Percentiles rank a stretch among this genome's conserved stretches.
Conservation (phyloP, 2,329 filamentous ascomycete species). For the Huntiella omanensis region DNA sequence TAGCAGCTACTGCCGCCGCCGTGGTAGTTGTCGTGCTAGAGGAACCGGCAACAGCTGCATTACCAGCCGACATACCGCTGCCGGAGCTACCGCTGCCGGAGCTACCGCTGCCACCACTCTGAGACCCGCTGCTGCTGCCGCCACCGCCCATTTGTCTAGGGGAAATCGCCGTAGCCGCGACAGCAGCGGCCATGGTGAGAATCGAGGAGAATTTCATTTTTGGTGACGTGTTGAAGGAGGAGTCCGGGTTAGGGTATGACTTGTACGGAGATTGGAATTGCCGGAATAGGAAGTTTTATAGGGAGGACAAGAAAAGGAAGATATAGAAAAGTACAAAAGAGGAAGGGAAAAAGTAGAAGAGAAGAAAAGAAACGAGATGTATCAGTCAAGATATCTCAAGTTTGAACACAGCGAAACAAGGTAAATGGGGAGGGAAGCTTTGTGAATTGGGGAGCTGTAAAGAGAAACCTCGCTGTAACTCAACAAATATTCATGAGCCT, state of each 20-base stretch:
- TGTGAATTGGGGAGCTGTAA: no score
- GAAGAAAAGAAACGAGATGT: not conserved
- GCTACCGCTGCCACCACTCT: not conserved
- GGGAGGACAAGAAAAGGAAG: not conserved
- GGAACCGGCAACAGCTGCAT: not conserved
- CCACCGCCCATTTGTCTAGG: constrained; percentile 2
- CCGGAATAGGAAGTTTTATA: not conserved
- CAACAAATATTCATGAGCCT: no score
- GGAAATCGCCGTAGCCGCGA: not conserved
- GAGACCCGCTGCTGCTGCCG: not conserved
- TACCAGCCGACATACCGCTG: no score
- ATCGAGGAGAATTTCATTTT: constrained; percentile 4
- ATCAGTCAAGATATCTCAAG: not conserved
- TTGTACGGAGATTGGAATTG: not conserved
- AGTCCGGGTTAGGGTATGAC: no score
- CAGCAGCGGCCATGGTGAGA: not conserved
- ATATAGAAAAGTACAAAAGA: constrained; percentile 1
- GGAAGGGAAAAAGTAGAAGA: not conserved
- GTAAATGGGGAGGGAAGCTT: not conserved
- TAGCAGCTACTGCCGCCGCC: constrained; percentile 7
- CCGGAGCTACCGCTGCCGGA: not conserved
- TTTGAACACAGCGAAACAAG: not conserved
- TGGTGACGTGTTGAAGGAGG: not conserved
- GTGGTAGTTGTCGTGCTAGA: not conserved
- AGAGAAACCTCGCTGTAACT: no score